Base-by-base conservation (phyloP, 2,329 filamentous ascomycete species). In the Claviceps sp. region DNA sequence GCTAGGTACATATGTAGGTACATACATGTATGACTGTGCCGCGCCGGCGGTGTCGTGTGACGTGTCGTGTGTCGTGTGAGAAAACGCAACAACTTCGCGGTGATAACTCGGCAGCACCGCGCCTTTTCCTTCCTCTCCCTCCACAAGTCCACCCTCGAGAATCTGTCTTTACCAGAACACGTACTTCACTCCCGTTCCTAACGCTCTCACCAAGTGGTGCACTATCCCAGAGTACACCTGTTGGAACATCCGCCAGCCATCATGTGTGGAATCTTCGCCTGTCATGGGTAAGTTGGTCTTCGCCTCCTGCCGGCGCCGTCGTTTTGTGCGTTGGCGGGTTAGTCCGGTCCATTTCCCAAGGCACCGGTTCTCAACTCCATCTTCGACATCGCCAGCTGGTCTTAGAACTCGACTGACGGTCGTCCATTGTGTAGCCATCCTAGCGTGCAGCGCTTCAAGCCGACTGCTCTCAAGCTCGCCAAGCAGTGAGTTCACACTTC, bases 201-300 rank as follows among this genome's bases (percentile, higher is more conserved):
- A 11, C 30, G 30, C 10, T 34, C 30, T 11, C 30, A 34, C 30
- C 30, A 34, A 34, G 30, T 34, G 30, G 30, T 34, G 30, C 30
- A 34, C 30, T 34, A 34, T 34, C 4, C 30, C 30, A 34, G 30
- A 34, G 3, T 34, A 34, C 30, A 34, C 10, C 10, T 34, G 30
- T 34, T 11, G 30, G 10, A 34, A 5, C 41, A 6, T 24, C 11
- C 56, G 61, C 57, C 64, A 62, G 68, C 65, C 76, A 85, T 69
- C 63, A 95, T 95, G 89, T 95, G 89, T 84, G 89, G 89, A 71
- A 95, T 96, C 66, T 96, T 96, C 71, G 90, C 89, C 64, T 96
- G 90, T 73, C 88, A 96, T 73, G 77, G 80, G 89, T 95, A 73
- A 68, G 82, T 77, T 41, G 47, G 42, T 41, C 16, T 13, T 51